Base-by-base conservation (phyloP, 345 rosid species). In the Populus pruinosa region DNA sequence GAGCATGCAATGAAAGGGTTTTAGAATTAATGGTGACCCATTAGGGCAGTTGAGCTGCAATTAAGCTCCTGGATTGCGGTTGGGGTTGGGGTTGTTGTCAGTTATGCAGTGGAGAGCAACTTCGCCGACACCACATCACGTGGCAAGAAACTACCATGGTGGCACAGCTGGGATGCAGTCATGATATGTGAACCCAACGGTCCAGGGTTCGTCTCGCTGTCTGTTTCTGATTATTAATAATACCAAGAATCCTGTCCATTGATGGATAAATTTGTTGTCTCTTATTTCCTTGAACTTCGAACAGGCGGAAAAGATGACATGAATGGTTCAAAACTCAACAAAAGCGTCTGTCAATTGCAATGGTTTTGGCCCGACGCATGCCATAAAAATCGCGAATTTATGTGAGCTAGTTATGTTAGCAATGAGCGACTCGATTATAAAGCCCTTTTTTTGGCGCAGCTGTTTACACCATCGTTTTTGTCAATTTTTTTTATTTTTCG, bases 41-140 rank as follows among this genome's bases (percentile, higher is more conserved):
- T 20, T 2, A 1, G 23, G 65, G 74, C 47, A 0, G 82, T 69
- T 79, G 78, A 23, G 73, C 39, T 25, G 71, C n/a, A 79, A 29
- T 79, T 29, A 74, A 74, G 33, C 25, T 5, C 65, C 29, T 31
- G 2, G 47, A 3, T 36, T 6, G 25, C 47, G 31, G 1, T 8
- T 2, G 9, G 17, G 64, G 31, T 1, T 3, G 70, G 20, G 47
- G 63, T 61, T 0, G 70, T 43, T 79, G 77, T 68, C 4, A 14
- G 69, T 69, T 79, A 59, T 17, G 13, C 67, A 25, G 27, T 7
- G 36, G 27, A 5, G 36, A 61, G 17, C 10, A n/a, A 1, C 55
- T 61, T 59, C 13, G 8, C 50, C 18, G 53, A 39, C 14, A 16
- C 36, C n/a, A 4, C 36, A 0, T 5, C 73, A 67, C 69, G 77